phyloP scores from a whole-genome alignment of 805 yeast species.

The Candida hispaniensis region DNA sequence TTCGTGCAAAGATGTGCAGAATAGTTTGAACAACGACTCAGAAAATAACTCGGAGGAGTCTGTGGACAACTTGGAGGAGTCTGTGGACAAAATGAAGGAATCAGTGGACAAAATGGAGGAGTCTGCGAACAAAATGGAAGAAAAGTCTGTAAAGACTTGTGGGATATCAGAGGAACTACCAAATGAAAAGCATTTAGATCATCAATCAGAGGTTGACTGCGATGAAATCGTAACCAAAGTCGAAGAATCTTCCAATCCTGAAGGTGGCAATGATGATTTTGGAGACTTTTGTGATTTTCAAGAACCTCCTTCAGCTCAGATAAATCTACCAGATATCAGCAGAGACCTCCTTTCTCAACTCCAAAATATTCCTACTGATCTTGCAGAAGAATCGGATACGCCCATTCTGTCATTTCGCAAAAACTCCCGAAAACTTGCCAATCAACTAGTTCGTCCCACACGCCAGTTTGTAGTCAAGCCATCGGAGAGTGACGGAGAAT shows the following conservation, averaged over 20 bases:
- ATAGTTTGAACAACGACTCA: too few species aligned
- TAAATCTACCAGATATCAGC: background rate
- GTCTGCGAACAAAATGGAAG: too few species aligned
- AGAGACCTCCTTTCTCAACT: background rate
- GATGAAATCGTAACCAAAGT: background rate
- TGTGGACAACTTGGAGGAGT: too few species aligned
- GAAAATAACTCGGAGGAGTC: too few species aligned
- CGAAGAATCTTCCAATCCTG: background rate
- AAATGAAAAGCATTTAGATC: too few species aligned
- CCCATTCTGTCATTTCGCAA: constrained; percentile 5
- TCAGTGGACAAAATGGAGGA: too few species aligned
- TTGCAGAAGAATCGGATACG: background rate
- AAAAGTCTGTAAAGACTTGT: too few species aligned
- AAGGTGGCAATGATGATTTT: background rate
- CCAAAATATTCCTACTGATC: background rate
- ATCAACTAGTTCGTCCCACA: constrained; percentile 5
- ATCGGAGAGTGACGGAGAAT: too few species aligned
- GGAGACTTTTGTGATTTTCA: background rate
- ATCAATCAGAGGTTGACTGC: too few species aligned
- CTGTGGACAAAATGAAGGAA: too few species aligned
- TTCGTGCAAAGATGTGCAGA: too few species aligned
- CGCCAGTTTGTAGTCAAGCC: constrained; percentile 11
- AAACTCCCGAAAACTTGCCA: constrained; percentile 11
- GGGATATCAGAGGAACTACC: too few species aligned
- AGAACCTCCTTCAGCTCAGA: background rate